Base-by-base conservation (phyloP, 768 basidiomycete genomes). In the Hericium coralloides region DNA sequence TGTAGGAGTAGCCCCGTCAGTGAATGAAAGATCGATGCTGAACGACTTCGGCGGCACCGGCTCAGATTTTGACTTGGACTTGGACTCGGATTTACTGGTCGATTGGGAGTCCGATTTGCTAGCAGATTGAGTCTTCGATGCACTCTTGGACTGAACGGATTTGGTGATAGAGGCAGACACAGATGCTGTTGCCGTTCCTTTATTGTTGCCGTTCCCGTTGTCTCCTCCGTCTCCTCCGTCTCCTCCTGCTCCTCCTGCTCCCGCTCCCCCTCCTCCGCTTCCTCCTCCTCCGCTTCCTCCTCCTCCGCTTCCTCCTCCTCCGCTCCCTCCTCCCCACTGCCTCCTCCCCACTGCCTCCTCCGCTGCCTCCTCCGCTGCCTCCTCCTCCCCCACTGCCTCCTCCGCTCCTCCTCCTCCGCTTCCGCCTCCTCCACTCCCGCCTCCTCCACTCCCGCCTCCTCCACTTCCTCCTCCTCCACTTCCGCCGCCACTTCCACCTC, bases 181-280 rank as follows among this genome's bases (percentile, higher is more conserved):
- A 31, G 31, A 31, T 2, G 31, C 31, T 8, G 31, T 31, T 31
- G 31, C 31, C 31, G 31, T 31, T 31, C 8, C 8, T 1, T 31
- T 8, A 8, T 31, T 8, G 31, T 31, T 9, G 7, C 31, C 31
- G 12, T 31, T 31, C 31, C 31, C 31, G 31, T 31, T 9, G 8
- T 9, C 31, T 31, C 31, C 31, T 31, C 5, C 31, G 7, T 6
- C 7, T 31, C 31, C 31, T 31, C 31, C 31, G 7, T 6, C 31
- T 9, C 31, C 31, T 31, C 8, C 31, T 9, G 8, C n/a, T n/a
- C 9, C 17, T 8, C 43, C 43, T 8, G 6, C 41, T 31, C 8
- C 7, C 10, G 5, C 26, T 4, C 26, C 8, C 8, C 26, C 26
- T 92, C 92, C 48, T 89, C 87, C 10, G 66, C 64, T 1, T 59